Evolutionary conservation across 352 stramenopile species (phyloP).

Genomic region (Globisporangium uncinulatum): DNA sequence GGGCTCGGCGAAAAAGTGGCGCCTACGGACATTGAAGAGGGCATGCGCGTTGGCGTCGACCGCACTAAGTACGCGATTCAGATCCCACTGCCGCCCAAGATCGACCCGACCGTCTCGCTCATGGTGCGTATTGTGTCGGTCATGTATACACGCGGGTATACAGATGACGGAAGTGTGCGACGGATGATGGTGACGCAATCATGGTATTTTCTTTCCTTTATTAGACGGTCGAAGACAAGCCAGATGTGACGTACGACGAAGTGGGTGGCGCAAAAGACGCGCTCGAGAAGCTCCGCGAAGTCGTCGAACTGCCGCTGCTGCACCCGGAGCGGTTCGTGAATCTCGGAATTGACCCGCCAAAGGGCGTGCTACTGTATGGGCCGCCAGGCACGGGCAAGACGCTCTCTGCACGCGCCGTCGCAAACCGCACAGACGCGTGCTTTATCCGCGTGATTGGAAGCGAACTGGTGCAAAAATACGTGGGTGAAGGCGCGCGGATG

Average conservation of each 20-base stretch:
- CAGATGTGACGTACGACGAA: constrained; percentile 99
- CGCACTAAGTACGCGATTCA: constrained; percentile 97
- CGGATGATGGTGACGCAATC: neutral
- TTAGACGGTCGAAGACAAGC: constrained; percentile 99
- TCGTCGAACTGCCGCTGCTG: constrained; percentile 97
- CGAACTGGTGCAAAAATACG: constrained; percentile 99
- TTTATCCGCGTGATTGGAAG: constrained; percentile 99
- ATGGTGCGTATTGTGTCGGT: constrained; percentile 25
- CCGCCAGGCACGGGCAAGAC: constrained; percentile 98
- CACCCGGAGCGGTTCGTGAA: constrained; percentile 99
- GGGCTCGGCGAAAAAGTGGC: constrained; percentile 97
- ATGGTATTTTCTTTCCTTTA: constrained; percentile 14
- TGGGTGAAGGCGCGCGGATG: constrained; percentile 98
- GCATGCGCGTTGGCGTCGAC: constrained; percentile 99
- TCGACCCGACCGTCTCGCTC: constrained; percentile 96
- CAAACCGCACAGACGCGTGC: constrained; percentile 98
- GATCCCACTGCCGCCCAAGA: constrained; percentile 97
- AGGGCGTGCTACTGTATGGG: constrained; percentile 98
- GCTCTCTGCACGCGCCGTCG: constrained; percentile 94
- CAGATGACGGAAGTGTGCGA: too few relatives aligned
- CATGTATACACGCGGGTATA: neutral
- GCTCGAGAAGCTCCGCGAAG: constrained; percentile 98
- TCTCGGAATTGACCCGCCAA: constrained; percentile 98
- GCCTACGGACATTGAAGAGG: constrained; percentile 99
- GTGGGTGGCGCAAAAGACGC: constrained; percentile 98